Conservation (phyloP, 164 flowering plant genomes). For the Hamamelis virginiana region DNA sequence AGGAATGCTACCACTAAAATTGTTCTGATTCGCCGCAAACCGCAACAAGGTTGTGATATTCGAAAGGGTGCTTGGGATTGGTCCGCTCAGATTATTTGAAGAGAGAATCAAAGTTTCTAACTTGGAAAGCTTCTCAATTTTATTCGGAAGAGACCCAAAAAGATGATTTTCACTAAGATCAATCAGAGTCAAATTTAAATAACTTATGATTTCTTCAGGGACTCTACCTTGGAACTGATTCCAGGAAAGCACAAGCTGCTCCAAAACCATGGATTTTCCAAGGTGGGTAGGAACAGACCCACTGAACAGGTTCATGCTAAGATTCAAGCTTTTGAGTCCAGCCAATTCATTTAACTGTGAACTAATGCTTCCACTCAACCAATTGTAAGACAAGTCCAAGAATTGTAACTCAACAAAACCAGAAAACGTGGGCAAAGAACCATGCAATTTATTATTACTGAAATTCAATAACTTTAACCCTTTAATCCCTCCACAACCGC, state of each 20-base stretch:
- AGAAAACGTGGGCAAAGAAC: slow-evolving; percentile 42
- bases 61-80: slow-evolving; percentile 42
- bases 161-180: slow-evolving; percentile 51
- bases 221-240: slow-evolving; percentile 33
- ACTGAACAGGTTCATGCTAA: slow-evolving; percentile 31
- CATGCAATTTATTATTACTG: slow-evolving; percentile 43
- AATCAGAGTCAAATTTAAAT: slow-evolving; percentile 40
- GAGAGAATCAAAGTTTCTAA: slow-evolving; percentile 50
- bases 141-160: slow-evolving; percentile 41
- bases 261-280: slow-evolving; percentile 36
- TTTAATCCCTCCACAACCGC: slow-evolving; percentile 38
- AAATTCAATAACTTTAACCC: slow-evolving; percentile 49
- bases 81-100: slow-evolving; percentile 41
- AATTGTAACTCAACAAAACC: slow-evolving; percentile 44
- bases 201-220: slow-evolving; percentile 34
- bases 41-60: slow-evolving; percentile 37
- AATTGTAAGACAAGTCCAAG: slow-evolving; percentile 61
- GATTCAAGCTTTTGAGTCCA: slow-evolving; percentile 39
- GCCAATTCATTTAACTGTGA: slow-evolving; percentile 45
- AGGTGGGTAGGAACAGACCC: slow-evolving; percentile 43
- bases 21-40: slow-evolving; percentile 65
- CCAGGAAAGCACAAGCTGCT: slow-evolving; percentile 37
- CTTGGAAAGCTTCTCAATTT: slow-evolving; percentile 44
- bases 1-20: slow-evolving; percentile 49
- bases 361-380: slow-evolving; percentile 38